Evolutionary conservation across 345 rosid species (phyloP).

Genomic region (Aquilaria sinensis): DNA sequence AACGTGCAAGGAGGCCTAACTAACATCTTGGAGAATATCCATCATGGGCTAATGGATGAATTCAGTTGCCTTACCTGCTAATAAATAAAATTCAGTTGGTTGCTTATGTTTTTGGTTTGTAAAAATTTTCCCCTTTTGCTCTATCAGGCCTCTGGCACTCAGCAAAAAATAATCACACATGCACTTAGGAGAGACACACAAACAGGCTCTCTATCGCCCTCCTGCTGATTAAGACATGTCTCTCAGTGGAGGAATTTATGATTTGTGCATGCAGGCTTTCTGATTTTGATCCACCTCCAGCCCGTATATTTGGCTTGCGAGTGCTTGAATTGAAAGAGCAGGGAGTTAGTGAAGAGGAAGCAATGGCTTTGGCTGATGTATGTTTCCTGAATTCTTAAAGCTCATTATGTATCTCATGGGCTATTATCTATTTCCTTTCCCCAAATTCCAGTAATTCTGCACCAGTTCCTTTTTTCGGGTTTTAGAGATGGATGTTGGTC

Average conservation of each 20-base stretch:
- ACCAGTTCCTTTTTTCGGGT: no score
- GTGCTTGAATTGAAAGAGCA: conserved; percentile 72
- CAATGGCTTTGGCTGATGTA: conserved; percentile 77
- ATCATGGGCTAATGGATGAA: no score
- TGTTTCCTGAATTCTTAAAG: conserved; percentile 14
- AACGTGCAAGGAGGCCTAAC: no score
- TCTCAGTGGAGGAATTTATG: conserved; percentile 9
- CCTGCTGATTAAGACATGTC: neutral
- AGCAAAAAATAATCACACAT: neutral
- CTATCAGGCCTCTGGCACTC: no score
- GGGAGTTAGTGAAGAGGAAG: conserved; percentile 71
- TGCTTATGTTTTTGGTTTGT: no score
- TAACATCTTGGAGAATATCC: no score
- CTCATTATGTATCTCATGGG: no score
- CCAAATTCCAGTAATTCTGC: neutral
- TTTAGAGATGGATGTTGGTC: conserved; percentile 1
- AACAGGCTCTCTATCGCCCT: neutral
- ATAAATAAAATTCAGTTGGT: no score
- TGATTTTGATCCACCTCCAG: conserved; percentile 64
- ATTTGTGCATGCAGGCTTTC: conserved; percentile 40
- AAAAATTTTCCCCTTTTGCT: no score
- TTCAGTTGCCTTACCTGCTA: no score
- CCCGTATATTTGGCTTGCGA: conserved; percentile 64
- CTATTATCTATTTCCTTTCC: neutral
- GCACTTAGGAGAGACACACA: no score